Evolutionary conservation across 140 eudicot genomes (phyloP), one percentile per base, ranked within the genome.

Genomic region (Bidens hawaiensis): DNA sequence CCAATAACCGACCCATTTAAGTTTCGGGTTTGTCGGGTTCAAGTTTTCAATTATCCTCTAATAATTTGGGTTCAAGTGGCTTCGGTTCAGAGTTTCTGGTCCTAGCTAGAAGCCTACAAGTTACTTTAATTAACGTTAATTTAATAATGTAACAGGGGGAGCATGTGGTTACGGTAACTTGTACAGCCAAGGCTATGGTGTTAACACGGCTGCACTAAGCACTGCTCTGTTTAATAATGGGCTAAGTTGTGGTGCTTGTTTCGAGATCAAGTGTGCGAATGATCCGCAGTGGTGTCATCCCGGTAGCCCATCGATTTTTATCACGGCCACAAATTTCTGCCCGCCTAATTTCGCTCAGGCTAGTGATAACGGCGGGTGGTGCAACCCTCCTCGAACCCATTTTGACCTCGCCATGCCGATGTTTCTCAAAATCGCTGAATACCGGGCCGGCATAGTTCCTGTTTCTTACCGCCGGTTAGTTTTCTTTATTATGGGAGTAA

Each of bases 131-230:
- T 0, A 1, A 52, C 13, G 16, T 18, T 74, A 28, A 12, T 13
- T 22, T 4, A 17, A 17, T 54, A 43, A 4, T 45, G 42, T 12
- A 13, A 36, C 66, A 83, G 89, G 85, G 7, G 89, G 89, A 11
- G 89, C 89, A 3, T 82, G 89, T 72, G 89, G 89, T 45, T 82
- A 82, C 24, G 82, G 85, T 18, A 83, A 83, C 64, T 61, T 83
- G 43, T 76, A 71, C 76, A 72, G 79, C 70, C 82, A 79, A 70
- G 89, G 89, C 4, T 83, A 83, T 25, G 89, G 89, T 1, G 75
- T 73, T 4, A 80, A 76, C 69, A 79, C 83, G 16, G 85, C 85
- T 45, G 89, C 89, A 23, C 30, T 83, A 14, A 83, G 89, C 72
- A 79, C 89, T 1, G 80, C 77, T 42, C 47, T 83, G 47, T 82